Conservation (phyloP, 306 rosid species). For the Lithocarpus polystachyus region DNA sequence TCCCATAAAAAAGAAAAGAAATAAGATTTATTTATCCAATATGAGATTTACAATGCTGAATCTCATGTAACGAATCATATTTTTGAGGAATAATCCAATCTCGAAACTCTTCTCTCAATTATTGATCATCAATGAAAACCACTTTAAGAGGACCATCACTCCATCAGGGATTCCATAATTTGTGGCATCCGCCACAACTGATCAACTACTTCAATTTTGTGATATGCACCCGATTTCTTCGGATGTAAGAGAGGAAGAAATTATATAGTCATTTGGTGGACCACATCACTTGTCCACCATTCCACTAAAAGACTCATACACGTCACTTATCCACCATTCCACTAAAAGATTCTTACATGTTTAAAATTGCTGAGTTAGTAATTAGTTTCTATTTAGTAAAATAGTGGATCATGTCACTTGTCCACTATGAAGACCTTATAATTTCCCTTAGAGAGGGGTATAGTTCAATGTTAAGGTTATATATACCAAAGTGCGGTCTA, state of each 20-base stretch:
- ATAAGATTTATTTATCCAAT: too few relatives aligned
- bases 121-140: slow-evolving; percentile 38
- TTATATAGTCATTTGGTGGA: too few relatives aligned
- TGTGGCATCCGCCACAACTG: slow-evolving; percentile 38
- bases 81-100: slow-evolving; percentile 50
- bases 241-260: slow-evolving; percentile 42
- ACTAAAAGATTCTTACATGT: too few relatives aligned
- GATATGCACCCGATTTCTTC: slow-evolving; percentile 51
- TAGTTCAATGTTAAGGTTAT: slow-evolving; percentile 63
- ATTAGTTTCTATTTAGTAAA: too few relatives aligned
- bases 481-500: slow-evolving; percentile 69
- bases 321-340: too few relatives aligned
- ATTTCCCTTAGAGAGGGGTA: slow-evolving; percentile 37
- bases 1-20: too few relatives aligned
- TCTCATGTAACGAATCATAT: slow-evolving; percentile 45
- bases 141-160: slow-evolving; percentile 34
- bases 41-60: too few relatives aligned
- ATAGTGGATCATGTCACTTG: too few relatives aligned
- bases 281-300: too few relatives aligned
- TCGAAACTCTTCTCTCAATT: slow-evolving; percentile 43
- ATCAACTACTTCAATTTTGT: slow-evolving; percentile 33
- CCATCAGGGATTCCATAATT: slow-evolving; percentile 27
- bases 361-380: too few relatives aligned
- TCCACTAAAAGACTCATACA: too few relatives aligned
- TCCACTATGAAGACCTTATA: too few relatives aligned